Evolutionary conservation across 2,329 filamentous ascomycete species (phyloP).

Genomic region (Aureobasidium pullulans): DNA sequence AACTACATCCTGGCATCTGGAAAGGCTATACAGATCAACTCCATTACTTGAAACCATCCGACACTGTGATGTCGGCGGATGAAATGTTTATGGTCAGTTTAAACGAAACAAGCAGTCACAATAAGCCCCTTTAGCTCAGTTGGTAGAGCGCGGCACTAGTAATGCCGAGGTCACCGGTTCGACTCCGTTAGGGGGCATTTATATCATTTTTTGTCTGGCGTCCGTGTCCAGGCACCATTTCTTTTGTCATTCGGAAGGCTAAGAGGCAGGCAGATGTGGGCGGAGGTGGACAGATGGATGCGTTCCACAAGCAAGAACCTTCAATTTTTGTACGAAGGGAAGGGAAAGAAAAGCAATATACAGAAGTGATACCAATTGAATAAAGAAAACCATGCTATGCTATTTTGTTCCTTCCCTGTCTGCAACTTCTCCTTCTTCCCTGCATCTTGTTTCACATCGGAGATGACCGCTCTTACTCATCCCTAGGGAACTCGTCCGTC

Average conservation of each 20-base stretch:
- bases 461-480: not conserved
- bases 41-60: too few relatives aligned
- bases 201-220: not conserved
- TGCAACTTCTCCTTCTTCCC: not conserved
- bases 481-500: conserved; percentile 78
- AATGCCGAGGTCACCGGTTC: not conserved
- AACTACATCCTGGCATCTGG: too few relatives aligned
- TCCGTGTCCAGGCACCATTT: too few relatives aligned
- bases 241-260: too few relatives aligned
- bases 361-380: too few relatives aligned
- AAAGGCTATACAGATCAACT: too few relatives aligned
- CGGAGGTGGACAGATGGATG: not conserved
- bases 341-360: too few relatives aligned
- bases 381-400: not conserved
- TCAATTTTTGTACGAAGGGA: too few relatives aligned
- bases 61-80: too few relatives aligned
- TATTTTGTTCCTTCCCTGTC: not conserved
- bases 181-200: not conserved
- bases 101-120: not conserved
- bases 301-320: too few relatives aligned
- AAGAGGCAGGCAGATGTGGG: not conserved
- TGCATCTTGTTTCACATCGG: not conserved
- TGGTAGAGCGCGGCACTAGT: not conserved
- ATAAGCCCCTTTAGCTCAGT: not conserved
- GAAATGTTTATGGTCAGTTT: too few relatives aligned